These are phyloP conservation scores for Pyricularia sp. DNA, from an alignment of 2,329 filamentous ascomycete genomes.

Conservation along the genomic window DNA sequence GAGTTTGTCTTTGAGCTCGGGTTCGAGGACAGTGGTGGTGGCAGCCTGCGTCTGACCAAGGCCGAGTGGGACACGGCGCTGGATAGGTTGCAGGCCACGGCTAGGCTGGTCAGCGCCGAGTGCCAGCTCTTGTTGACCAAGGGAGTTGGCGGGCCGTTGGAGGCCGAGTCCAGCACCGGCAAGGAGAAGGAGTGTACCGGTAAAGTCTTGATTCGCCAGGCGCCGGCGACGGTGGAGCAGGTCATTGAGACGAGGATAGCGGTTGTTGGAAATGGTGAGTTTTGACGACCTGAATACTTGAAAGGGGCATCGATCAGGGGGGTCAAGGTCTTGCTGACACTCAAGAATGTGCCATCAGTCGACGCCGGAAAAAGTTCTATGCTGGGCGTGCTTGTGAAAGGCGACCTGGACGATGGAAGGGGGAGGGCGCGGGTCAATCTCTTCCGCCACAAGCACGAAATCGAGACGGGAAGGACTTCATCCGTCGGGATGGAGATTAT, in stretches of 20 bases:
- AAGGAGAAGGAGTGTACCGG: constrained; percentile 67
- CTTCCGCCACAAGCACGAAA: constrained; percentile 95
- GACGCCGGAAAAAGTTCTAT: constrained; percentile 96
- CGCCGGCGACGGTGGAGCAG: constrained; percentile 63
- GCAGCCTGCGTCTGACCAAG: constrained; percentile 58
- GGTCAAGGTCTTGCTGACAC: constrained; percentile 6
- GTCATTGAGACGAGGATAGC: constrained; percentile 94
- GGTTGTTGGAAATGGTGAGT: constrained; percentile 78
- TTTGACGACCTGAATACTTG: not conserved
- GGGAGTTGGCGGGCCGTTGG: constrained; percentile 68
- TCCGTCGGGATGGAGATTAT: constrained; percentile 99
- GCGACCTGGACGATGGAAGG: constrained; percentile 84
- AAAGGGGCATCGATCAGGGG: not conserved
- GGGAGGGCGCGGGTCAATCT: constrained; percentile 90
- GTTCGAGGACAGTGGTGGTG: constrained; percentile 74
- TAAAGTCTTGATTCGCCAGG: constrained; percentile 73
- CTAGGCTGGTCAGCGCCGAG: constrained; percentile 54
- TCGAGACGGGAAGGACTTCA: constrained; percentile 88
- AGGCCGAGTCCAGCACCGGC: constrained; percentile 45
- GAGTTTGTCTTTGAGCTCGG: constrained; percentile 89
- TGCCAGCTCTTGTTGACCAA: constrained; percentile 78
- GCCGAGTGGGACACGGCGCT: constrained; percentile 66
- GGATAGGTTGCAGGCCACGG: constrained; percentile 49
- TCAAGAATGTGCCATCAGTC: constrained; percentile 33
- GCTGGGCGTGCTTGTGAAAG: constrained; percentile 90